phyloP scores from a whole-genome alignment of 441 rosid species.

The Adansonia grandidieri region DNA sequence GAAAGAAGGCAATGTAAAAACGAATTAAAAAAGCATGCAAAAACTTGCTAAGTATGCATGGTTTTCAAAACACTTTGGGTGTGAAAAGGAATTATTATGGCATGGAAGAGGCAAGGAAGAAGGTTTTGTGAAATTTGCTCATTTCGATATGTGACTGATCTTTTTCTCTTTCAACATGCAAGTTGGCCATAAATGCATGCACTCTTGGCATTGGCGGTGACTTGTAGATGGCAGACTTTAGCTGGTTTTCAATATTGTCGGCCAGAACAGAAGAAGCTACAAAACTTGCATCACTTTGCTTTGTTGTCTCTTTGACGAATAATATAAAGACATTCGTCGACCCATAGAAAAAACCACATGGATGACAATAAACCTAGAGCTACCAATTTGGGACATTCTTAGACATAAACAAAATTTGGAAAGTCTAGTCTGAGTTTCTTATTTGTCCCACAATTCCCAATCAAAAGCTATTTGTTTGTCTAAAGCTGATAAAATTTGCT shows the following conservation, averaged over 20 bases:
- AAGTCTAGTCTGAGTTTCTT: neutral
- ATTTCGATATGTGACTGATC: neutral
- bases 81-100: neutral
- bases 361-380: too few species aligned
- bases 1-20: neutral
- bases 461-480: neutral
- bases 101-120: neutral
- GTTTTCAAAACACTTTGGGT: neutral
- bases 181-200: neutral
- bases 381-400: too few species aligned
- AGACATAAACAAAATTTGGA: too few species aligned
- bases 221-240: neutral
- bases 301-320: too few species aligned
- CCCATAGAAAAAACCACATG: too few species aligned
- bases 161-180: neutral
- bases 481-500: neutral
- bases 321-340: too few species aligned
- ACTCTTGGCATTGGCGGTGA: neutral
- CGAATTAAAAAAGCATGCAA: neutral
- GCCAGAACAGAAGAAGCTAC: too few species aligned
- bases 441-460: neutral
- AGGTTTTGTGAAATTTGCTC: neutral
- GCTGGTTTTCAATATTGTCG: too few species aligned
- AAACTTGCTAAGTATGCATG: neutral
- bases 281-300: too few species aligned